Evolutionary conservation across 768 basidiomycete genomes (phyloP).

Genomic region (Boletus eberwhitei): DNA sequence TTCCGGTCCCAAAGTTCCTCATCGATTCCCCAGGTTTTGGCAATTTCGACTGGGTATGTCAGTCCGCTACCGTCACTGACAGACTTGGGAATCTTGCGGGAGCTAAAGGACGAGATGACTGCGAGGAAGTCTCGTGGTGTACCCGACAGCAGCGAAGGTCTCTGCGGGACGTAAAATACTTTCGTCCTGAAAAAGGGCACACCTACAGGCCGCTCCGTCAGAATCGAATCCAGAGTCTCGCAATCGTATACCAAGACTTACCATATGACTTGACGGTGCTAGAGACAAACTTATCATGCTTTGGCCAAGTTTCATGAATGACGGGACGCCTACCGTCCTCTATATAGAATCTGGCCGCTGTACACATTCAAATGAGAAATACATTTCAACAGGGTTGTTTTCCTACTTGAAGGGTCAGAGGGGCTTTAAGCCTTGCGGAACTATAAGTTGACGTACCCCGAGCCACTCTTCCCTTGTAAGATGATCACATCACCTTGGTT

Average conservation of each 20-base stretch:
- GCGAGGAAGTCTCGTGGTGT: conserved; percentile 72
- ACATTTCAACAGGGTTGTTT: conserved; percentile 81
- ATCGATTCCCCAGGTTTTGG: conserved; percentile 64
- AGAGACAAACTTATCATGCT: neutral
- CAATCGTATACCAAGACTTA: conserved; percentile 22
- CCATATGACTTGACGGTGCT: conserved; percentile 53
- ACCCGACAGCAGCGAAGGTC: conserved; percentile 81
- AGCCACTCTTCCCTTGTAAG: conserved; percentile 77
- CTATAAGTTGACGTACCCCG: conserved; percentile 44
- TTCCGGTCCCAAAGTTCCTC: conserved; percentile 70
- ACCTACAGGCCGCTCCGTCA: conserved; percentile 40
- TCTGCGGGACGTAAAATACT: conserved; percentile 84
- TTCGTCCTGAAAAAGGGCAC: conserved; percentile 75
- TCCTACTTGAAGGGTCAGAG: conserved; percentile 32
- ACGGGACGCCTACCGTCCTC: conserved; percentile 53
- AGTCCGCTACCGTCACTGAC: conserved; percentile 22
- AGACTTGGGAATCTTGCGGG: conserved; percentile 34
- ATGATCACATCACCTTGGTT: conserved; percentile 73
- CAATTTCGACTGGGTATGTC: conserved; percentile 50
- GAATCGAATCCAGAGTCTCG: neutral
- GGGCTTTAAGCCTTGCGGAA: neutral
- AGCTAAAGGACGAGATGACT: conserved; percentile 50
- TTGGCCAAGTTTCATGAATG: neutral
- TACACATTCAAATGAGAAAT: conserved; percentile 77
- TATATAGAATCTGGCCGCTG: conserved; percentile 58